Conservation (phyloP, 306 rosid genomes). For the Quercus bicolor region DNA sequence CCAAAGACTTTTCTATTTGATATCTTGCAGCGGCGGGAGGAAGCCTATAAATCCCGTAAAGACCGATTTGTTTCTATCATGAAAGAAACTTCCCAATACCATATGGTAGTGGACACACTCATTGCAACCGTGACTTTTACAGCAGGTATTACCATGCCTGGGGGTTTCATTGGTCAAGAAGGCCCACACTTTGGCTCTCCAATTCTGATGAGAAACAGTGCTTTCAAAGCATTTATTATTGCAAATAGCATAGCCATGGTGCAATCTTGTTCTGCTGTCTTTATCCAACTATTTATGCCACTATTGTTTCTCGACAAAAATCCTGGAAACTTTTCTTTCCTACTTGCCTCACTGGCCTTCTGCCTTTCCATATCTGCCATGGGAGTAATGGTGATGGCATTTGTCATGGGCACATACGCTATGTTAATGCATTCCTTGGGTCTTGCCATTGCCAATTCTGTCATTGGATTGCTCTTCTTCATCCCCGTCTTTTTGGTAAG, state of each 20-base stretch:
- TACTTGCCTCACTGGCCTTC: background rate
- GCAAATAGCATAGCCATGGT: background rate
- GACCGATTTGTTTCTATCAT: background rate
- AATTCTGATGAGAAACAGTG: background rate
- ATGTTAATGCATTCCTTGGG: background rate
- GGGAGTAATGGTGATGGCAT: background rate
- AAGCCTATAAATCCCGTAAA: no score
- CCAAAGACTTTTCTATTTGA: fast-evolving
- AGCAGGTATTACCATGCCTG: background rate
- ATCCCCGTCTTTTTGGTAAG: fast-evolving
- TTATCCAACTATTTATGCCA: background rate
- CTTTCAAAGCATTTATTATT: background rate
- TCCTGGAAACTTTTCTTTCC: background rate
- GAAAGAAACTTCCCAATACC: fast-evolving
- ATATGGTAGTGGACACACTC: background rate
- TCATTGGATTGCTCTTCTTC: background rate
- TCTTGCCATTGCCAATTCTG: background rate
- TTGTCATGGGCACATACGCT: background rate
- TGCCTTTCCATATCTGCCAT: background rate
- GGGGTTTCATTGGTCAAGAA: background rate
- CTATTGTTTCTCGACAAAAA: background rate
- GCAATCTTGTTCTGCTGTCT: background rate
- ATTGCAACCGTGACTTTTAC: background rate
- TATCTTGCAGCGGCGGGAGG: no score
- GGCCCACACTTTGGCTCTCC: background rate